A percentile compares a stretch with the other conserved stretches of the same genome.
Conservation (phyloP, 805 yeast genomes). For the Saccharomycodes ludwigii region DNA sequence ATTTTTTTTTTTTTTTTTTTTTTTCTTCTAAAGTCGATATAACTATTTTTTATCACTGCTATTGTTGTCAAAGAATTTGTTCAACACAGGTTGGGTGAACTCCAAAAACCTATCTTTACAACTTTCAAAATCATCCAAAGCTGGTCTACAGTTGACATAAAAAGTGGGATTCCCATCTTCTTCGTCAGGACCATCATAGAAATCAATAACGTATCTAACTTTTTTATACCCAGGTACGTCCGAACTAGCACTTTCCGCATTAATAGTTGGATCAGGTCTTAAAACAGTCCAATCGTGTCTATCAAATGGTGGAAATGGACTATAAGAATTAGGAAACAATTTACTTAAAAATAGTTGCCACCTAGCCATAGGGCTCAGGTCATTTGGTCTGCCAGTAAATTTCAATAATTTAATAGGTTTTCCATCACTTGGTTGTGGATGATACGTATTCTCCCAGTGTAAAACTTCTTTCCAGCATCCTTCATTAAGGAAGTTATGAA, state of each 20-base stretch:
- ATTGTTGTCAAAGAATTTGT: too few species aligned
- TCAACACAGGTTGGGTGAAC: constrained; percentile 61
- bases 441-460: constrained; percentile 76
- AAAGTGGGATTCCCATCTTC: constrained; percentile 84
- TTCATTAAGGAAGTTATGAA: constrained; percentile 91
- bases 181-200: constrained; percentile 88
- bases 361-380: constrained; percentile 75
- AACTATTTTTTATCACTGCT: too few species aligned
- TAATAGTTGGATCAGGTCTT: constrained; percentile 35
- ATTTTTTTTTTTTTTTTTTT: neutral
- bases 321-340: constrained; percentile 60
- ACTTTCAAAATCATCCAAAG: constrained; percentile 54
- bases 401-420: constrained; percentile 53
- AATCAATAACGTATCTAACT: constrained; percentile 89
- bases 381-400: constrained; percentile 88
- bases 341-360: constrained; percentile 52
- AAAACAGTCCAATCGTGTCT: constrained; percentile 98
- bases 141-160: constrained; percentile 90
- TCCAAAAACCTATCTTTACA: constrained; percentile 57
- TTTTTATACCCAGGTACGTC: constrained; percentile 39
- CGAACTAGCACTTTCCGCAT: constrained; percentile 14
- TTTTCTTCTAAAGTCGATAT: too few species aligned
- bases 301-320: constrained; percentile 83
- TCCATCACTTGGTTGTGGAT: constrained; percentile 37
- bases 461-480: constrained; percentile 95